phyloP scores from a whole-genome alignment of 2,329 filamentous ascomycete genomes.

The Aspergillus sp. region DNA sequence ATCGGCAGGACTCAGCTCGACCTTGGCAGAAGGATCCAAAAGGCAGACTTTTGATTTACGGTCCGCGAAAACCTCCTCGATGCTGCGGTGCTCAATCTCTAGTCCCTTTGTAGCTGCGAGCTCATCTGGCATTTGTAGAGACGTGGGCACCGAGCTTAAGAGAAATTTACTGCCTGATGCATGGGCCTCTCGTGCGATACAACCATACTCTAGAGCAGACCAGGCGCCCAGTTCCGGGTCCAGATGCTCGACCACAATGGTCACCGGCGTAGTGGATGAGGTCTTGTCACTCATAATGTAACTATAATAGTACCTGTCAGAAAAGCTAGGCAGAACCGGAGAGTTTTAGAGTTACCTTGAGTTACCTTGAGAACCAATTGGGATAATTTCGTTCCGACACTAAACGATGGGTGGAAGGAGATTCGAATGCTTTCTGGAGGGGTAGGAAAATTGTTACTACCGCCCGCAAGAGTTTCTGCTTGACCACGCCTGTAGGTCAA shows the following conservation, averaged over 20 bases:
- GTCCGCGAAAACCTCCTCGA: slow-evolving; percentile 78
- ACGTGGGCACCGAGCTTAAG: slow-evolving; percentile 76
- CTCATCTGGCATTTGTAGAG: slow-evolving; percentile 63
- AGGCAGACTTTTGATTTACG: slow-evolving; percentile 81
- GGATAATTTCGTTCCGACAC: background rate
- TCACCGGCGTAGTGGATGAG: slow-evolving; percentile 56
- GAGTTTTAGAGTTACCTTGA: background rate
- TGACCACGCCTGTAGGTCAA: background rate
- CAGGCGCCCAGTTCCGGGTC: slow-evolving; percentile 92
- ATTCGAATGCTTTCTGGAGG: background rate
- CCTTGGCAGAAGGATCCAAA: slow-evolving; percentile 80
- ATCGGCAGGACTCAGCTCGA: slow-evolving; percentile 83
- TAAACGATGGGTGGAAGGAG: slow-evolving; percentile 6
- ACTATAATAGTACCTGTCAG: background rate
- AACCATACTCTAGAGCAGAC: slow-evolving; percentile 90
- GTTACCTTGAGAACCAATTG: background rate
- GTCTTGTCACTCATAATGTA: slow-evolving; percentile 31
- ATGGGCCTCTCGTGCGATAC: slow-evolving; percentile 81
- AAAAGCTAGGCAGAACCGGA: background rate
- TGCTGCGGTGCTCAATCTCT: slow-evolving; percentile 73
- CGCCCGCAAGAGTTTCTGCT: background rate
- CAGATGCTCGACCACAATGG: slow-evolving; percentile 94
- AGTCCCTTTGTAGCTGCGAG: slow-evolving; percentile 67
- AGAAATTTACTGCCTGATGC: slow-evolving; percentile 71
- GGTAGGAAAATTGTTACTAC: slow-evolving; percentile 2